Evolutionary conservation across 169 alveolate species (phyloP).

Genomic region (Cyclospora cayetanensis): DNA sequence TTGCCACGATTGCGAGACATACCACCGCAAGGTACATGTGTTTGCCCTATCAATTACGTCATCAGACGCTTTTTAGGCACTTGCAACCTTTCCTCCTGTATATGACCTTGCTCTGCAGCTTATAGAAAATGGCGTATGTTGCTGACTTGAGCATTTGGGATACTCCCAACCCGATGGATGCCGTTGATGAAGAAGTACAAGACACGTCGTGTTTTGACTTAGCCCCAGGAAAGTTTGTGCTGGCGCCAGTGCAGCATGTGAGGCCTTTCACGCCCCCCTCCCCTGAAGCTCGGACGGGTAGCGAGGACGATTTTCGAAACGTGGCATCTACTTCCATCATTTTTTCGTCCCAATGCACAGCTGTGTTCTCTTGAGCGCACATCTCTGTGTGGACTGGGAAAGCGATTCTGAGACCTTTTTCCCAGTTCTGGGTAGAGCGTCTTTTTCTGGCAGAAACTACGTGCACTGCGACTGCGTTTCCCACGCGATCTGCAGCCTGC

Average conservation of each 20-base stretch:
- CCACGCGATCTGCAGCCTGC: constrained; percentile 20
- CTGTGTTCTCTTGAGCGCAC: not conserved
- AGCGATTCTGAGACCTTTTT: not conserved
- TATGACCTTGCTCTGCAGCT: too few species aligned
- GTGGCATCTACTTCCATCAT: not conserved
- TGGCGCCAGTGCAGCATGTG: constrained; percentile 5
- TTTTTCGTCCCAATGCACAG: not conserved
- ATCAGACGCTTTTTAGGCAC: too few species aligned
- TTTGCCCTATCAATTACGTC: too few species aligned
- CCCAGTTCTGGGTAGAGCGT: not conserved
- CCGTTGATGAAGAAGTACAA: not conserved
- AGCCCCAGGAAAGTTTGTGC: not conserved
- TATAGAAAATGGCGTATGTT: not conserved
- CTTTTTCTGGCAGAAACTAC: not conserved
- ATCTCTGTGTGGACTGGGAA: not conserved
- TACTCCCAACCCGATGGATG: not conserved
- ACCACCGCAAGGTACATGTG: too few species aligned
- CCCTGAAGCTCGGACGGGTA: not conserved
- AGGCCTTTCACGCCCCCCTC: not conserved
- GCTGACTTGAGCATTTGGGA: not conserved
- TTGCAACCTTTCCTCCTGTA: too few species aligned
- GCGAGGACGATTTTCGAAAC: too few species aligned
- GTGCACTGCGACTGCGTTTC: not conserved
- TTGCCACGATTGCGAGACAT: too few species aligned
- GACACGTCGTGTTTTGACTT: not conserved